These are phyloP conservation scores for Torrubiellomyces zombiae DNA, from an alignment of 2,329 filamentous ascomycete species.

Conservation along the genomic window DNA sequence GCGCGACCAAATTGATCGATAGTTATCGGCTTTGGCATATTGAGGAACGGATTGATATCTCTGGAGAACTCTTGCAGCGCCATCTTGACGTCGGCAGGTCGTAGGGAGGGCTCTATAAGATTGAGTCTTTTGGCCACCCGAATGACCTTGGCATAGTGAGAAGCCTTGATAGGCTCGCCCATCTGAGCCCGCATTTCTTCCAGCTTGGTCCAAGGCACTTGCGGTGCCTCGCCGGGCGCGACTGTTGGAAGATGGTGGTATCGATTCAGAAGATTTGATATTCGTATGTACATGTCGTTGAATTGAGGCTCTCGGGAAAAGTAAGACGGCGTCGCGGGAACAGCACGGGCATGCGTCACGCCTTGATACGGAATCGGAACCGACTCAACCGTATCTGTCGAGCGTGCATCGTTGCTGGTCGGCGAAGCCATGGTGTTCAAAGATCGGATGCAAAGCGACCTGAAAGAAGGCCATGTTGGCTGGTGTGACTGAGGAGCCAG, in stretches of 20 bases:
- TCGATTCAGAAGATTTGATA: constrained; percentile 55
- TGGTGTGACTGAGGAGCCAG: constrained; percentile 14
- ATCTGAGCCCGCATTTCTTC: constrained; percentile 55
- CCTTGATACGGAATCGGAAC: constrained; percentile 14
- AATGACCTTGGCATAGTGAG: constrained; percentile 66
- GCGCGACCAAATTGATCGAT: constrained; percentile 68
- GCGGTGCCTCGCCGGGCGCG: constrained; percentile 46
- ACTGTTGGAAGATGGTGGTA: constrained; percentile 59
- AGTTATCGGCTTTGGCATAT: constrained; percentile 41
- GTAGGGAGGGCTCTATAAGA: constrained; percentile 63
- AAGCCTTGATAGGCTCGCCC: constrained; percentile 56
- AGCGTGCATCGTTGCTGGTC: constrained; percentile 4
- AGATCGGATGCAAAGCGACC: constrained; percentile 12
- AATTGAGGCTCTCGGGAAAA: constrained; percentile 77
- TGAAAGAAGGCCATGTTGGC: constrained; percentile 8
- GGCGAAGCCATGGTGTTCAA: constrained; percentile 8
- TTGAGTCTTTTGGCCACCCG: constrained; percentile 65
- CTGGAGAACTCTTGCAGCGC: constrained; percentile 58
- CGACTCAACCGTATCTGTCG: constrained; percentile 8
- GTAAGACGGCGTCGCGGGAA: constrained; percentile 83
- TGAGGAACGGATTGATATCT: constrained; percentile 53
- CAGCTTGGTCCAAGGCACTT: constrained; percentile 66
- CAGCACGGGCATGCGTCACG: constrained; percentile 45
- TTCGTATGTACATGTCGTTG: constrained; percentile 63
- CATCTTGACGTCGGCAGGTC: constrained; percentile 50